These are phyloP conservation scores for Russula dissimulans DNA, from an alignment of 768 basidiomycete species.

Conservation along the genomic window DNA sequence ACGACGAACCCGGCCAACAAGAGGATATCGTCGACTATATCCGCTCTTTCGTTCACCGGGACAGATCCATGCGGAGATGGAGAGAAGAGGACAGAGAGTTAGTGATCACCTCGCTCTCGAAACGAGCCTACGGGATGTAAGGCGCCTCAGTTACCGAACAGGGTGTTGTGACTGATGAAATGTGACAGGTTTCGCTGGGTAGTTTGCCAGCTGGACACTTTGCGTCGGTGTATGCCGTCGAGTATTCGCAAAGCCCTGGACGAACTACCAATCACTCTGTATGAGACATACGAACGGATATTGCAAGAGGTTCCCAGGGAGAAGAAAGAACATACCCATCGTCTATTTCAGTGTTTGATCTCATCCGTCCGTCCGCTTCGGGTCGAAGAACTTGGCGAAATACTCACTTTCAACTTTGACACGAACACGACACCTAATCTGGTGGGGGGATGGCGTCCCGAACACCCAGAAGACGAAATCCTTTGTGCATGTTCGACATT, in stretches of 20 bases:
- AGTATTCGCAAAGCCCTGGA: background rate
- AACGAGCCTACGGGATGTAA: background rate
- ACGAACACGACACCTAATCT: too few species aligned
- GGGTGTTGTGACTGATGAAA: too few species aligned
- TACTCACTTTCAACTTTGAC: background rate
- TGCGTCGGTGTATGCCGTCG: background rate
- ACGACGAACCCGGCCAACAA: background rate
- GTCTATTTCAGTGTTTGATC: background rate
- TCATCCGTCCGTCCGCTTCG: background rate
- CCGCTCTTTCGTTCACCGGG: background rate
- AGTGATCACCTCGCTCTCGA: background rate
- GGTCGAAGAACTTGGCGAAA: background rate
- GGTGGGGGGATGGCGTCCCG: background rate
- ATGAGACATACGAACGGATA: background rate
- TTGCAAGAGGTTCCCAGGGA: background rate
- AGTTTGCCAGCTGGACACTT: background rate
- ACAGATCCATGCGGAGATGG: background rate
- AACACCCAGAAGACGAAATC: background rate
- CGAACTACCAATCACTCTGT: background rate
- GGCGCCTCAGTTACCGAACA: background rate
- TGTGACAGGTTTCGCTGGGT: background rate
- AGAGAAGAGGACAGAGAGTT: background rate
- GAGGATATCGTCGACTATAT: background rate
- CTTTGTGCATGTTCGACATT: background rate
- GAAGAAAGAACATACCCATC: background rate